phyloP scores from a whole-genome alignment of 768 basidiomycete genomes.

The Phylloporus sp. region DNA sequence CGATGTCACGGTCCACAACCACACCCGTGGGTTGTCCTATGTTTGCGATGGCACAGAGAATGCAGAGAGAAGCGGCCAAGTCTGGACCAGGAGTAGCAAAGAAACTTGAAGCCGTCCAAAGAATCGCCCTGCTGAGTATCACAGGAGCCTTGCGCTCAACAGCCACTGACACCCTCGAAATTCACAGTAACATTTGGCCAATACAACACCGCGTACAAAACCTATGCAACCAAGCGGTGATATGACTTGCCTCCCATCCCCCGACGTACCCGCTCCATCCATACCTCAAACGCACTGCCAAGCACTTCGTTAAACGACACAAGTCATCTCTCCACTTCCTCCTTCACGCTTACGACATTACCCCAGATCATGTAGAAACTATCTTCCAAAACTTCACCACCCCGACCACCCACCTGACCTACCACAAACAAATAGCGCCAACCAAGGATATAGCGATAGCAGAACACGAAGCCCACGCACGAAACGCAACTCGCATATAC shows the following conservation, averaged over 20 bases:
- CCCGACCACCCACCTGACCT: too few species aligned
- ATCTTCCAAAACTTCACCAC: too few species aligned
- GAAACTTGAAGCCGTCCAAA: not conserved
- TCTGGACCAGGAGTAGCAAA: slow-evolving; percentile 24
- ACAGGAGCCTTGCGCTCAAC: not conserved
- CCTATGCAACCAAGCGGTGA: not conserved
- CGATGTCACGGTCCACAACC: slow-evolving; percentile 69
- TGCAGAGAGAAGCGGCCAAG: slow-evolving; percentile 40
- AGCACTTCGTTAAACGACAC: too few species aligned
- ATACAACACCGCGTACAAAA: not conserved
- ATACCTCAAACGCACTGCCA: not conserved
- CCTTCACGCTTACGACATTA: too few species aligned
- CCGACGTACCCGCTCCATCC: not conserved
- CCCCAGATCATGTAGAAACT: too few species aligned
- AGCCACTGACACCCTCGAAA: not conserved
- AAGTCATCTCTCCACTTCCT: too few species aligned
- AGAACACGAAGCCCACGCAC: too few species aligned
- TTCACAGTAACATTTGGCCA: not conserved
- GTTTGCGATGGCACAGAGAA: slow-evolving; percentile 50
- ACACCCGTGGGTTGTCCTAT: slow-evolving; percentile 48
- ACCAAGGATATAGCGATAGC: too few species aligned
- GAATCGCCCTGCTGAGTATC: not conserved
- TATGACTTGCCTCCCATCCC: not conserved
- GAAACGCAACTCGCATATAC: too few species aligned
- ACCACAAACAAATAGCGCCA: too few species aligned